Evolutionary conservation across 2,329 filamentous ascomycete species (phyloP).

Genomic region (Colletotrichum musicola): DNA sequence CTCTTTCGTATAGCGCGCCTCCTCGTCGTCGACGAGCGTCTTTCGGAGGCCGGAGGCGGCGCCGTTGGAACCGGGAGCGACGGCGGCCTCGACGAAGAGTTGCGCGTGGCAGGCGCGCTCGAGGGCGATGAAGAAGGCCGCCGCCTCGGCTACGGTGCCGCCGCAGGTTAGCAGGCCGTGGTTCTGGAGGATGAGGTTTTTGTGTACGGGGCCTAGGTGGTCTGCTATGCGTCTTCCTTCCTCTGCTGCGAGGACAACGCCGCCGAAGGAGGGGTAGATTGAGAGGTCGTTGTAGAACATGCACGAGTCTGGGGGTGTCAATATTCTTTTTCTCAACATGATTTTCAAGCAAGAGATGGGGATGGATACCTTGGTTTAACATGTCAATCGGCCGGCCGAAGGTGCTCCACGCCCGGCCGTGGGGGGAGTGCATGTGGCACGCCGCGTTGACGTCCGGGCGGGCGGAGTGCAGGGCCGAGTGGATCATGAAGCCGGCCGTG

Average conservation of each 20-base stretch:
- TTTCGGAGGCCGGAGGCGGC: conserved; percentile 47
- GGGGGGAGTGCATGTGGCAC: conserved; percentile 74
- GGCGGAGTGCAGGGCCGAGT: conserved; percentile 73
- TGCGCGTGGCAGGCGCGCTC: conserved; percentile 78
- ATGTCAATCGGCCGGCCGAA: conserved; percentile 75
- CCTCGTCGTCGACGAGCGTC: conserved; percentile 55
- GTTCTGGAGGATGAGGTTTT: conserved; percentile 74
- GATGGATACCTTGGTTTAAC: conserved; percentile 65
- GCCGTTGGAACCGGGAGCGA: conserved; percentile 31
- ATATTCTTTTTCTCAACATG: neutral
- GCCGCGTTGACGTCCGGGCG: conserved; percentile 74
- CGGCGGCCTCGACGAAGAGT: conserved; percentile 73
- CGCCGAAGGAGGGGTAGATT: conserved; percentile 69
- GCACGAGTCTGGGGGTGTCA: conserved; percentile 60
- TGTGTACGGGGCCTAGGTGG: conserved; percentile 68
- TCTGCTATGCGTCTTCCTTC: conserved; percentile 73
- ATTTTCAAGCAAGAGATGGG: neutral
- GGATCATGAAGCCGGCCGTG: conserved; percentile 77
- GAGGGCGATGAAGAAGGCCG: conserved; percentile 75
- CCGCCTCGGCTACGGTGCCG: conserved; percentile 77
- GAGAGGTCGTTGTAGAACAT: conserved; percentile 73
- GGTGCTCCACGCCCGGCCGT: conserved; percentile 74
- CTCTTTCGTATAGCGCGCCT: conserved; percentile 51
- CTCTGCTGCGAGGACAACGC: conserved; percentile 67
- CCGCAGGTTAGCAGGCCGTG: conserved; percentile 79